phyloP scores from a whole-genome alignment of 2,329 filamentous ascomycete genomes.

The Graphilbum fragrans region DNA sequence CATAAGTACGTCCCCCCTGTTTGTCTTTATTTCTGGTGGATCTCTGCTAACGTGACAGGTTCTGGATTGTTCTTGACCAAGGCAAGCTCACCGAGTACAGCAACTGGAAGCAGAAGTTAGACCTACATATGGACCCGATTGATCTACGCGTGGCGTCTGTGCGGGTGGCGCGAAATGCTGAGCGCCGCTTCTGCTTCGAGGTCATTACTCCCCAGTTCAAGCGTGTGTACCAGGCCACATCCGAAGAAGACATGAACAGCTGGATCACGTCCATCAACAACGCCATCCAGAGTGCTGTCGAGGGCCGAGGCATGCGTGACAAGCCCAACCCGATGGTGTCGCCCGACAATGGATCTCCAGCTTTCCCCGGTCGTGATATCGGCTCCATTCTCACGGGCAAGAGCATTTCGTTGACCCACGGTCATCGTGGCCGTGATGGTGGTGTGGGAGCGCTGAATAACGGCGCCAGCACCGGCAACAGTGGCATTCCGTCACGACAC shows the following conservation, averaged over 20 bases:
- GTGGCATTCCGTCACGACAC: conserved; percentile 59
- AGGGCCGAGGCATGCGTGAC: conserved; percentile 55
- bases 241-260: conserved; percentile 93
- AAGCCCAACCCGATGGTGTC: conserved; percentile 30
- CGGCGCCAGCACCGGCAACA: conserved; percentile 31
- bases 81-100: conserved; percentile 96
- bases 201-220: conserved; percentile 96
- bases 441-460: no score
- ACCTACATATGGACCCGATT: conserved; percentile 96
- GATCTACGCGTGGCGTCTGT: conserved; percentile 96
- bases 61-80: conserved; percentile 97
- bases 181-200: conserved; percentile 94
- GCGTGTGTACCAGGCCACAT: conserved; percentile 92
- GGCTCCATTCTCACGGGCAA: conserved; percentile 90
- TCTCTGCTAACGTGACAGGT: conserved; percentile 37
- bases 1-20: conserved; percentile 62
- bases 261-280: conserved; percentile 98
- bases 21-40: no score
- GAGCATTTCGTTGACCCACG: conserved; percentile 55
- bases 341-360: conserved; percentile 24
- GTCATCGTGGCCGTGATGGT: conserved; percentile 19
- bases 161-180: conserved; percentile 85
- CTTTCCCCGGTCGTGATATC: conserved; percentile 67
- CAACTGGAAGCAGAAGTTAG: conserved; percentile 96
- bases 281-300: conserved; percentile 88